Evolutionary conservation across 129 eudicot genomes (phyloP).

Genomic region (Sambucus nigra): DNA sequence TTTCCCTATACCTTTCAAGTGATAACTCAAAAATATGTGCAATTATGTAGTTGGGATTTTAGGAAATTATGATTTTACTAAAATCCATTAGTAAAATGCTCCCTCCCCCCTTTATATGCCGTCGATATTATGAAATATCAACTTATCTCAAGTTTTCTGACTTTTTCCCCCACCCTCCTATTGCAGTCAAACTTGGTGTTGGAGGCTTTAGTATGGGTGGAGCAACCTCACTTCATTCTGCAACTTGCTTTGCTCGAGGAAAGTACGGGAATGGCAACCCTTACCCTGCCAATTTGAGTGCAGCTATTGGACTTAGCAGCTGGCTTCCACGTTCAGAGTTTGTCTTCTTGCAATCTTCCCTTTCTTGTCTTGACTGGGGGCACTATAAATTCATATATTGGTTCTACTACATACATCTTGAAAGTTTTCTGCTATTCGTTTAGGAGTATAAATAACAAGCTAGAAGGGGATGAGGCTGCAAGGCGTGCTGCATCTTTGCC

Average conservation of each 20-base stretch:
- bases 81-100: too few relatives aligned
- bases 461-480: constrained; percentile 53
- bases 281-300: constrained; percentile 53
- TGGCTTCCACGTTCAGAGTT: constrained; percentile 91
- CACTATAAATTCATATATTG: background rate
- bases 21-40: too few relatives aligned
- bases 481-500: constrained; percentile 85
- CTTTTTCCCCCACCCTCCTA: too few relatives aligned
- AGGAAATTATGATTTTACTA: too few relatives aligned
- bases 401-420: background rate
- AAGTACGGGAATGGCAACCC: constrained; percentile 53
- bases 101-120: too few relatives aligned
- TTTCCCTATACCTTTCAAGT: too few relatives aligned
- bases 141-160: too few relatives aligned
- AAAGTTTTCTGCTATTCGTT: constrained; percentile 6
- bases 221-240: constrained; percentile 73
- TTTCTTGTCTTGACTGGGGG: background rate
- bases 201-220: constrained; percentile 98
- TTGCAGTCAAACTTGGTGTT: constrained; percentile 62
- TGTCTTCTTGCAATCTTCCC: constrained; percentile 12
- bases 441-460: constrained; percentile 47
- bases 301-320: constrained; percentile 81
- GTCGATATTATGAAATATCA: too few relatives aligned
- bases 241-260: constrained; percentile 56
- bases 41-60: too few relatives aligned